Conservation (phyloP, 805 yeast species). For the Starmerella asiatica region DNA sequence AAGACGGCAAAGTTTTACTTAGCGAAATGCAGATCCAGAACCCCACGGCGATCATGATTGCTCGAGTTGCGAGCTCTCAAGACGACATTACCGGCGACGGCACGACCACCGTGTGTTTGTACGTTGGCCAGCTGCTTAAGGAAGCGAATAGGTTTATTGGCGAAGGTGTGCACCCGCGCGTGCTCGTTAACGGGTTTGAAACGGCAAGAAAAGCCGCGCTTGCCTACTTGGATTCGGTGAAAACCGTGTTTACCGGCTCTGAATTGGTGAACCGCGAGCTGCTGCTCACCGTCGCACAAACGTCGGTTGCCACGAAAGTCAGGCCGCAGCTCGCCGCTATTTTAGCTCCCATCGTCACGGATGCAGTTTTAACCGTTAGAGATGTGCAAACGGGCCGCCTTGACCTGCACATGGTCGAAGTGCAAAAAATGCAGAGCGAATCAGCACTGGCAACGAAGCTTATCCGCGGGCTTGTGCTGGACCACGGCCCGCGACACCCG, state of each 20-base stretch:
- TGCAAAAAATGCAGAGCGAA: slow-evolving; percentile 95
- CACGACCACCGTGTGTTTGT: slow-evolving; percentile 84
- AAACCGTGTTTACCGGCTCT: slow-evolving; percentile 32
- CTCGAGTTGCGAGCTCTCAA: slow-evolving; percentile 96
- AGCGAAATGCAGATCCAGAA: slow-evolving; percentile 95
- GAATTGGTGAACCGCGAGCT: slow-evolving; percentile 59
- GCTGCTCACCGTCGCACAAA: slow-evolving; percentile 78
- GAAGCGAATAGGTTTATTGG: slow-evolving; percentile 85
- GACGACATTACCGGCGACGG: slow-evolving; percentile 99
- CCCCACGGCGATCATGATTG: slow-evolving; percentile 76
- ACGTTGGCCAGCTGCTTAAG: slow-evolving; percentile 86
- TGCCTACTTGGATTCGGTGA: slow-evolving; percentile 54
- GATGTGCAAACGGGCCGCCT: slow-evolving; percentile 38
- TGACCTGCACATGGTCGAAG: slow-evolving; percentile 94
- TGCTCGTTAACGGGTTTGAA: slow-evolving; percentile 90
- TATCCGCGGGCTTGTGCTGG: slow-evolving; percentile 80
- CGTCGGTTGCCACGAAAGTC: slow-evolving; percentile 81
- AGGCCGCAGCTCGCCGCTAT: slow-evolving; percentile 61
- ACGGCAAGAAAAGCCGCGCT: slow-evolving; percentile 66
- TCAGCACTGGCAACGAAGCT: slow-evolving; percentile 71
- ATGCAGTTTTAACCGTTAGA: slow-evolving; percentile 70
- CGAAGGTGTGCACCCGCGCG: slow-evolving; percentile 94
- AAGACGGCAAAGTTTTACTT: slow-evolving; percentile 88
- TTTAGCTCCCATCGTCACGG: slow-evolving; percentile 88
- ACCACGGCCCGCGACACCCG: slow-evolving; percentile 98